Conservation (phyloP, 441 rosid genomes). For the Gossypium trilobum region DNA sequence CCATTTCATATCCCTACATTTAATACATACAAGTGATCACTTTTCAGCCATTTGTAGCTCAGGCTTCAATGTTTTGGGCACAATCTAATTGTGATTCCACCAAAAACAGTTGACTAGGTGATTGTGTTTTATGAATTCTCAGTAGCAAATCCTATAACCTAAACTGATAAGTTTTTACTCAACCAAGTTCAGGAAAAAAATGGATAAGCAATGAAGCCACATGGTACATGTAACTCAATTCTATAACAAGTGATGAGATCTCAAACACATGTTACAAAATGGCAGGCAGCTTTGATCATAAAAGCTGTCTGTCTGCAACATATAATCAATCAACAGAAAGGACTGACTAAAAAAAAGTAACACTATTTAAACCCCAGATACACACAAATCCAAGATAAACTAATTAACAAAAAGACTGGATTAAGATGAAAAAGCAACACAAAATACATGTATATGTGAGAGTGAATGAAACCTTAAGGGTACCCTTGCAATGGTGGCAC, state of each 20-base stretch:
- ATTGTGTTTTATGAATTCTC: neutral
- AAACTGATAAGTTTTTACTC: neutral
- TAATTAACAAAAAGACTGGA: neutral
- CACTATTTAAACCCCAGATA: neutral
- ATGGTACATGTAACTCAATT: neutral
- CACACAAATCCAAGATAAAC: neutral
- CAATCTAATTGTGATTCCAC: neutral
- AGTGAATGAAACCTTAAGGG: slow-evolving; percentile 39
- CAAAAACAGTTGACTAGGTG: neutral
- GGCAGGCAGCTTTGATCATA: neutral
- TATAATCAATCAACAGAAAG: neutral
- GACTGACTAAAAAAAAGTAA: neutral
- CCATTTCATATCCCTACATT: neutral
- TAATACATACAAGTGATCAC: neutral
- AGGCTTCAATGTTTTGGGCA: neutral
- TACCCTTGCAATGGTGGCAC: slow-evolving; percentile 71
- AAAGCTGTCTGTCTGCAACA: neutral
- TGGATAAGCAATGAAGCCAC: neutral
- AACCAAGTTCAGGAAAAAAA: neutral
- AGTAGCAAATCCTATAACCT: neutral
- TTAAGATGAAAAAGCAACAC: neutral
- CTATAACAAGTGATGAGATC: slow-evolving; percentile 1
- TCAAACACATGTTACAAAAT: neutral
- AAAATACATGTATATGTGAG: neutral
- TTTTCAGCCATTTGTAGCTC: neutral